Evolutionary conservation across 805 yeast genomes (phyloP), one percentile per base, ranked within the genome.

Genomic region (Saccharomycopsis malanga): DNA sequence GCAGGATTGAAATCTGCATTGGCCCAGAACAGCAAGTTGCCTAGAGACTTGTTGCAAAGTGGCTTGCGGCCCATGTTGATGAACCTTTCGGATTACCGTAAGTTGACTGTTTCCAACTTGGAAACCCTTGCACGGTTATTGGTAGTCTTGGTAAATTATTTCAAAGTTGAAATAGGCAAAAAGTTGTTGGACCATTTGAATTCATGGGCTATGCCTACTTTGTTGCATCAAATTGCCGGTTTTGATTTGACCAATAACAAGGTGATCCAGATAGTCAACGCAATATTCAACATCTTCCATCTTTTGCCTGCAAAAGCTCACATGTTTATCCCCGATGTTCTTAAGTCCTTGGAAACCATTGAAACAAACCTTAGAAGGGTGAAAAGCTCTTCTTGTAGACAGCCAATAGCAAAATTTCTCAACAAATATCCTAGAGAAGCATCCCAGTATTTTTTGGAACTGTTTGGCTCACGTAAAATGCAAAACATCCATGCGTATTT

Each of bases 91-190:
- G 98, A 93, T 58, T 95, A 88, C 62, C 87, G 87, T 62, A 83
- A 91, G 48, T 68, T 93, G 42, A 86, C 96, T 0, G 93, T 87
- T 1, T 75, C 87, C 1, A 96, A 97, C 1, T 69, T 93, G 17
- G 96, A 91, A 58, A 96, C 98, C 0, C 69, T 93, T 20, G 94
- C 97, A 0, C 71, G 94, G 38, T 70, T 93, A 27, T 70, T 93
- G 36, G 96, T 91, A 58, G 69, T 94, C 20, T 69, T 93, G 54
- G 88, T 91, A 30, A 87, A 94, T 3, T 91, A 93, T 58, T 93
- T 93, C 71, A 84, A 94, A 61, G 97, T 94, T 17, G 99, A 93
- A 62, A 91, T 93, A 55, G 99, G 99, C 27, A 76, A 88, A 42
- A 93, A 93, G 58, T 67, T 93, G 44, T 72, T 94, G 27, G 98